These are phyloP conservation scores for Talaromyces sp. DNA, from an alignment of 2,329 filamentous ascomycete genomes.

Conservation along the genomic window DNA sequence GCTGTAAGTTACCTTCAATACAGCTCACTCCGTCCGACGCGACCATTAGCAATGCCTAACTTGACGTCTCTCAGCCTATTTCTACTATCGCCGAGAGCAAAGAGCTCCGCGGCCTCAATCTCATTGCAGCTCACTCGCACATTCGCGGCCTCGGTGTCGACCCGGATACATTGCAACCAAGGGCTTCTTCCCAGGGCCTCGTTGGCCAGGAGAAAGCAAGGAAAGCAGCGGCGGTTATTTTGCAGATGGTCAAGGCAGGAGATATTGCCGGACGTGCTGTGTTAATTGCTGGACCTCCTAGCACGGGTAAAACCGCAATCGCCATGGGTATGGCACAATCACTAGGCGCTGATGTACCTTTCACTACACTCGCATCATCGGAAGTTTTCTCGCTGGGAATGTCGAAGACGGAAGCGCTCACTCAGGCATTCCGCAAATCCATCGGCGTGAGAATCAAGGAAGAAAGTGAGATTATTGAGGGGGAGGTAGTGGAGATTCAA, in stretches of 20 bases:
- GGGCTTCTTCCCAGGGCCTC: conserved; percentile 80
- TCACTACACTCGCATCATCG: conserved; percentile 90
- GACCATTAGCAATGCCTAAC: background rate
- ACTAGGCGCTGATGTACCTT: conserved; percentile 87
- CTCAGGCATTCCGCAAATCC: conserved; percentile 97
- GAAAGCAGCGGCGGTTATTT: conserved; percentile 90
- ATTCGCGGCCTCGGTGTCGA: conserved; percentile 95
- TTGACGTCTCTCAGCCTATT: conserved; percentile 50
- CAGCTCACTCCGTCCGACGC: background rate
- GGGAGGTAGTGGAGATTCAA: conserved; percentile 97
- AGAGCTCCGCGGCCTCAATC: conserved; percentile 92
- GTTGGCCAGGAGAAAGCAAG: conserved; percentile 95
- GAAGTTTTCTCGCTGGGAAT: conserved; percentile 99
- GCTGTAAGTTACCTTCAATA: conserved; percentile 13
- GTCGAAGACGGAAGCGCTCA: conserved; percentile 98
- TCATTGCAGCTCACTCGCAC: conserved; percentile 97
- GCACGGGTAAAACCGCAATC: conserved; percentile 97
- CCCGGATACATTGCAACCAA: conserved; percentile 82
- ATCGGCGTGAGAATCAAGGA: conserved; percentile 98
- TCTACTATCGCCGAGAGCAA: conserved; percentile 90
- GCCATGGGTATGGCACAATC: conserved; percentile 99
- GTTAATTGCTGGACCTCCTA: conserved; percentile 89
- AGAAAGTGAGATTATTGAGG: conserved; percentile 98
- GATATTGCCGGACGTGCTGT: conserved; percentile 96
- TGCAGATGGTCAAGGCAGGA: conserved; percentile 98